Conservation (phyloP, 2,329 filamentous ascomycete species). For the Aspergillus ustus region DNA sequence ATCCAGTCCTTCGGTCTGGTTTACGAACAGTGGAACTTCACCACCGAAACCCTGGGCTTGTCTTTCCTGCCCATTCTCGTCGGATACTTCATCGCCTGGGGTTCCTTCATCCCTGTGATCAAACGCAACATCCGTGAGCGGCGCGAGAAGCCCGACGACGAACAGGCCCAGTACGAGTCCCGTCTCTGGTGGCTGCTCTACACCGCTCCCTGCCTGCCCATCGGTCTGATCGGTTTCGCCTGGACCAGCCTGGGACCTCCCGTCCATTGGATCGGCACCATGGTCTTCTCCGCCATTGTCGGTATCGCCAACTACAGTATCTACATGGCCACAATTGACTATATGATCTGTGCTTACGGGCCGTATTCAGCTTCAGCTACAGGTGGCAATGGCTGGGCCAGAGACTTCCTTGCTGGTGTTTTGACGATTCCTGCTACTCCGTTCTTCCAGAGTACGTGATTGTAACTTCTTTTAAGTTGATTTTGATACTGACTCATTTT, state of each 20-base stretch:
- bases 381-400: conserved; percentile 68
- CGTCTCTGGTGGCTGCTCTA: conserved; percentile 66
- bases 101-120: conserved; percentile 62
- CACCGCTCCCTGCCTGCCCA: conserved; percentile 62
- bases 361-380: conserved; percentile 69
- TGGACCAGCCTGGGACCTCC: conserved; percentile 62
- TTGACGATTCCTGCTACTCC: conserved; percentile 65
- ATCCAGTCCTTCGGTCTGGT: conserved; percentile 66
- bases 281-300: conserved; percentile 64
- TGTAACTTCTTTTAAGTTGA: background rate
- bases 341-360: conserved; percentile 70
- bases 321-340: conserved; percentile 71
- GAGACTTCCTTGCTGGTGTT: conserved; percentile 68
- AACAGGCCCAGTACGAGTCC: conserved; percentile 67
- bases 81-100: conserved; percentile 65
- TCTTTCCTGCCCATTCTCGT: conserved; percentile 61
- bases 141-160: conserved; percentile 52
- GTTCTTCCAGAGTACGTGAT: conserved; percentile 46
- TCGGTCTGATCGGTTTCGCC: conserved; percentile 67
- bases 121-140: conserved; percentile 53
- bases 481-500: background rate
- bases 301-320: conserved; percentile 68
- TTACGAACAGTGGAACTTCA: conserved; percentile 64
- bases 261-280: conserved; percentile 65
- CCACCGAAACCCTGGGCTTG: conserved; percentile 53